Conservation (phyloP, 2,329 filamentous ascomycete species). For the Beauveria scarabaeidicola region DNA sequence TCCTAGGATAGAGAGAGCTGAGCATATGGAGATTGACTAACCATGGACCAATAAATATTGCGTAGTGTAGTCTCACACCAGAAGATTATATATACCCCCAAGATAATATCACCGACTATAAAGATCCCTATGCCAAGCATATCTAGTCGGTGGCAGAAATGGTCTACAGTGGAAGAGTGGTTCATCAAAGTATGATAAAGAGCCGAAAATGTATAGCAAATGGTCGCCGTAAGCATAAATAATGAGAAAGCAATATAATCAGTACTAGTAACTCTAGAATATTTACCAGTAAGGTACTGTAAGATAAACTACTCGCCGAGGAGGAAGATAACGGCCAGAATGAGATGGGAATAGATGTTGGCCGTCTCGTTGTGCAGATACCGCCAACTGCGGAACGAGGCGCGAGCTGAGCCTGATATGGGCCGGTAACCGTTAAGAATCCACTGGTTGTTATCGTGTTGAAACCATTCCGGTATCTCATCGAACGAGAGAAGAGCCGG, state of each 20-base stretch:
- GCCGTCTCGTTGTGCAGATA: constrained; percentile 28
- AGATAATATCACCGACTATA: constrained; percentile 18
- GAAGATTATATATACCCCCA: constrained; percentile 21
- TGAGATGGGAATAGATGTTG: constrained; percentile 29
- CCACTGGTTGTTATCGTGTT: constrained; percentile 13
- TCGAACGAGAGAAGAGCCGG: constrained; percentile 16
- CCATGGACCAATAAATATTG: constrained; percentile 21
- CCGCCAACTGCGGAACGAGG: constrained; percentile 30
- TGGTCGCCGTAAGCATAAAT: constrained; percentile 16
- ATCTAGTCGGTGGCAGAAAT: constrained; percentile 17
- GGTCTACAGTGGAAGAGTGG: constrained; percentile 16
- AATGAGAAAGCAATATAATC: constrained; percentile 17
- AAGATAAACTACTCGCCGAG: constrained; percentile 20
- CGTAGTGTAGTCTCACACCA: constrained; percentile 20
- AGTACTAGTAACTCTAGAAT: constrained; percentile 13
- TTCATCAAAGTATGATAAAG: constrained; percentile 19
- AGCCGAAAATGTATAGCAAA: constrained; percentile 16
- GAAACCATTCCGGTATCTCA: constrained; percentile 19
- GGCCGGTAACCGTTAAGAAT: constrained; percentile 30
- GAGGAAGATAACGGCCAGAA: constrained; percentile 30
- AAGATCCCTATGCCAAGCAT: constrained; percentile 17
- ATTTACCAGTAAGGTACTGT: constrained; percentile 16
- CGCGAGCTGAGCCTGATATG: constrained; percentile 25
- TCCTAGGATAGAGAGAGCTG: constrained; percentile 7
- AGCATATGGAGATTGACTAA: constrained; percentile 16